Base-by-base conservation (phyloP, 2,329 filamentous ascomycete species). In the Colletotrichum chlorophyti region DNA sequence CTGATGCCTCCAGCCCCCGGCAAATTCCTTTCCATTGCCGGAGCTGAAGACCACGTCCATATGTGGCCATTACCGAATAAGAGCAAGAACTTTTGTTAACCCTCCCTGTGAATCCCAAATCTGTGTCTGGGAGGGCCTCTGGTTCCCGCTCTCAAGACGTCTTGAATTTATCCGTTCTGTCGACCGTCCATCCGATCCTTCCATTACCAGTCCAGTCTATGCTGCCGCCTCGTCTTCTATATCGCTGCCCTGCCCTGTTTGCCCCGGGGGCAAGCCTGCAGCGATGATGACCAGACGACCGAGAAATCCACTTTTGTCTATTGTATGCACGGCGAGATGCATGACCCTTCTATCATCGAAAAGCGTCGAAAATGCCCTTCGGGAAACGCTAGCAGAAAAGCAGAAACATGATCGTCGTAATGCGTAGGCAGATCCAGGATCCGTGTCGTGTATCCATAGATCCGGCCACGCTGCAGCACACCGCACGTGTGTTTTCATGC, bases 281-380 rank as follows among this genome's bases (percentile, higher is more conserved):
- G 66, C 66, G 68, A 74, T 70, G 61, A 64, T 61, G 72, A 79
- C 79, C 74, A 80, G 78, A 83, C 75, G 82, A 81, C 80, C 77
- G 82, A 85, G 81, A 83, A 84, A 84, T 83, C 83, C 82, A 81
- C 81, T 85, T 86, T 85, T 85, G 80, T 86, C 83, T 86, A 86
- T 83, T 77, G 68, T 66, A 68, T 71, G 67, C 64, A 68, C 65
- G 68, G 66, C 66, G 69, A 69, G 68, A 58, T 70, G 69, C 71
- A 73, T 71, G 71, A 73, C 68, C 70, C 65, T 69, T 69, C 69
- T 73, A 72, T 72, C 64, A 47, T 65, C 58, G 68, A 71, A 72
- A 69, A 71, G 70, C 65, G 65, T 65, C 46, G 58, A 71, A 69
- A 70, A 69, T 68, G 69, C 70, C 69, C 69, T 69, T 67, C 65